Evolutionary conservation across 345 rosid genomes (phyloP).

Genomic region (Eucalyptus regnans): DNA sequence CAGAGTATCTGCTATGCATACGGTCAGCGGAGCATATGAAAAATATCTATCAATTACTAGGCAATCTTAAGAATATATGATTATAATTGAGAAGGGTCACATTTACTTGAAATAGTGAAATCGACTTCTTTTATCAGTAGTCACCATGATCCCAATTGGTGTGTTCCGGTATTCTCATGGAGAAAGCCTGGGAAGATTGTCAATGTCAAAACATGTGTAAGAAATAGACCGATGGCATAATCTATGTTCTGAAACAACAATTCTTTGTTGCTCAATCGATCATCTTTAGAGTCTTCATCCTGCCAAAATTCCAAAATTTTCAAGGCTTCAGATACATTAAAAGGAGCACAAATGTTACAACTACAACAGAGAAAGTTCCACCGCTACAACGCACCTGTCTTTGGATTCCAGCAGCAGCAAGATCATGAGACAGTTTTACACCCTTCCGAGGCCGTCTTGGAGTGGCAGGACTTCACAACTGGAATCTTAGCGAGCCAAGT

Average conservation of each 20-base stretch:
- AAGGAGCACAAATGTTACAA: background rate
- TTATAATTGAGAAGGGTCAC: background rate
- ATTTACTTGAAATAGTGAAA: background rate
- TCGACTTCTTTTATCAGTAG: background rate
- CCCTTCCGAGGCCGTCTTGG: background rate
- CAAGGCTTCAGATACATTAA: background rate
- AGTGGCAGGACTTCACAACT: background rate
- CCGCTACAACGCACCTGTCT: background rate
- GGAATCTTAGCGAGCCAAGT: background rate
- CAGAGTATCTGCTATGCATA: background rate
- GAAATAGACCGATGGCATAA: background rate
- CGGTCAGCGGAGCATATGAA: background rate
- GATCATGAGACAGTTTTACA: constrained; percentile 1
- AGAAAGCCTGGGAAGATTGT: constrained; percentile 4
- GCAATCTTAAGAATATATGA: background rate
- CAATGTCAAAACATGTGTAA: background rate
- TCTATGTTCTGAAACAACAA: background rate
- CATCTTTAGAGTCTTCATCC: background rate
- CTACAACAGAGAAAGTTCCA: background rate
- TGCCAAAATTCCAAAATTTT: background rate
- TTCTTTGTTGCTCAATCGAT: background rate
- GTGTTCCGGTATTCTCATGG: background rate
- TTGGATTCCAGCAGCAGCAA: constrained; percentile 2
- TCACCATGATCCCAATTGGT: background rate
- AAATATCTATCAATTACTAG: background rate